These are phyloP conservation scores for Fraxinus americana DNA, from an alignment of 257 asterid genomes.

Conservation along the genomic window DNA sequence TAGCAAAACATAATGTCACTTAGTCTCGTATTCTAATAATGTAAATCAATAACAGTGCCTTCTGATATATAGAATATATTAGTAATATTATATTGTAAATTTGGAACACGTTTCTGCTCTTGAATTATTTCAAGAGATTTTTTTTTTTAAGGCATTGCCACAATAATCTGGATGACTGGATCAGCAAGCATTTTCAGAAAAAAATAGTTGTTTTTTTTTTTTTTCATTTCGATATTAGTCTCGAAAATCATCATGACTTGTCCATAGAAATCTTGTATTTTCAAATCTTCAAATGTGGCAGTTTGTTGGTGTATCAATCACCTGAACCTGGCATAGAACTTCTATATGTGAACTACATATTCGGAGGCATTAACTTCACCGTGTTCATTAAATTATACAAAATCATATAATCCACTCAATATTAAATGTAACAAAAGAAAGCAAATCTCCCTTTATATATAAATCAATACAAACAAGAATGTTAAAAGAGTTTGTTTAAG, in stretches of 20 bases:
- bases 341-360: no score
- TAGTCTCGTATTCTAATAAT: neutral
- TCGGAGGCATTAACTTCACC: no score
- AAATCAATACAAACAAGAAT: neutral
- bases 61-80: neutral
- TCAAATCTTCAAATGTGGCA: no score
- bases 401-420: neutral
- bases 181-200: neutral
- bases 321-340: no score
- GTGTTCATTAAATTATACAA: no score
- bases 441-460: neutral
- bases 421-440: neutral
- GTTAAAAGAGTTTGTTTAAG: neutral
- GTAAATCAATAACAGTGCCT: neutral
- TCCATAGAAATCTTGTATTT: no score
- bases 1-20: neutral
- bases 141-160: neutral
- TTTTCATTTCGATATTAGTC: neutral
- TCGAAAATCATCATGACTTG: neutral
- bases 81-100: neutral
- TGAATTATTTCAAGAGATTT: neutral
- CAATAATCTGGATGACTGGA: no score
- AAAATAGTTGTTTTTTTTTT: no score
- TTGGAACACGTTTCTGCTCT: neutral
- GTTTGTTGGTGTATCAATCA: no score